A percentile compares a stretch with the other conserved stretches of the same genome.
Evolutionary conservation across 305 asterid species (phyloP).

Genomic region (Andrographis paniculata): DNA sequence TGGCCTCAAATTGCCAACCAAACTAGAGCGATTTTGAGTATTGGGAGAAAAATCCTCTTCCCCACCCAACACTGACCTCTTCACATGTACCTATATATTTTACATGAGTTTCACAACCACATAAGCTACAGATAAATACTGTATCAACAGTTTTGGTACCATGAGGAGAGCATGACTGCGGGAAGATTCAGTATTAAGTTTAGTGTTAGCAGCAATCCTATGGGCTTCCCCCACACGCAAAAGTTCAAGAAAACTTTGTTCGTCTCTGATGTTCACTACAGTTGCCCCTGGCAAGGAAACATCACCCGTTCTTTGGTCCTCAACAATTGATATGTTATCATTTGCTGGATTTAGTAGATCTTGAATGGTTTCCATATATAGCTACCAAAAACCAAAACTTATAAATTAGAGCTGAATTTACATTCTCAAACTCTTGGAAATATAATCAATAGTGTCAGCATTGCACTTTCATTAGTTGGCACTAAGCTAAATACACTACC

Average conservation of each 20-base stretch:
- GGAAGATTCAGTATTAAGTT: conserved; percentile 95
- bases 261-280: conserved; percentile 65
- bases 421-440: background rate
- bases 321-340: conserved; percentile 88
- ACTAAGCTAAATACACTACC: conserved; percentile 37
- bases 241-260: conserved; percentile 78
- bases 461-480: conserved; percentile 11
- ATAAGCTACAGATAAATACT: background rate
- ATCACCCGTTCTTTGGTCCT: conserved; percentile 93
- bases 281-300: conserved; percentile 99
- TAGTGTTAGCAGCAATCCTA: conserved; percentile 96
- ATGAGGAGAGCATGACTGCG: conserved; percentile 98
- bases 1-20: conserved; percentile 58
- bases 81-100: conserved; percentile 75
- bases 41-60: conserved; percentile 52
- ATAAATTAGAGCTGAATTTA: conserved; percentile 18
- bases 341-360: conserved; percentile 90
- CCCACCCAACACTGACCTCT: conserved; percentile 55
- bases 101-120: conserved; percentile 16
- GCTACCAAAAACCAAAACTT: conserved; percentile 43
- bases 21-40: conserved; percentile 41
- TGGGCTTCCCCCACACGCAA: conserved; percentile 92
- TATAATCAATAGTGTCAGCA: conserved; percentile 4
- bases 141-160: conserved; percentile 36
- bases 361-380: conserved; percentile 95